Conservation (phyloP, 2,329 filamentous ascomycete species). For the Aspergillus nomiae region DNA sequence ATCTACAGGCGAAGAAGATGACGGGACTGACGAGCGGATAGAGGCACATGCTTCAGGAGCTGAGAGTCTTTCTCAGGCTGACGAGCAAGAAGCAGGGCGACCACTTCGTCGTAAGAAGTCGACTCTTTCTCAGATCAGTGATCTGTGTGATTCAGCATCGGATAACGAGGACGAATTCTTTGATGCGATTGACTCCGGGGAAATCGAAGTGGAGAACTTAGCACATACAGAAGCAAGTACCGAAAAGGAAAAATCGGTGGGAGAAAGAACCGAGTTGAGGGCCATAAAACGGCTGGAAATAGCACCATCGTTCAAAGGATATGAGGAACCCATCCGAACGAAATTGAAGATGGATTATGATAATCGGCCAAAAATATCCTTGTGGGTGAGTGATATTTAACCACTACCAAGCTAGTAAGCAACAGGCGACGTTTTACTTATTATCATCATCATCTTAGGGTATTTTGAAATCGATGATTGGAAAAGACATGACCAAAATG, state of each 20-base stretch:
- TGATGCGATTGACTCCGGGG: slow-evolving; percentile 90
- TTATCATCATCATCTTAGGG: slow-evolving; percentile 56
- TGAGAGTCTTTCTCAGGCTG: slow-evolving; percentile 13
- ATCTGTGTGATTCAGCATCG: slow-evolving; percentile 73
- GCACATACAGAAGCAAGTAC: slow-evolving; percentile 53
- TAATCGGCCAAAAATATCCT: slow-evolving; percentile 86
- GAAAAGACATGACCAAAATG: slow-evolving; percentile 99
- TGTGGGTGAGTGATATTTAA: slow-evolving; percentile 71
- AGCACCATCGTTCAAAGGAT: slow-evolving; percentile 78
- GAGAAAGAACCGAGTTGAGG: slow-evolving; percentile 44
- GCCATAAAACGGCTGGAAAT: slow-evolving; percentile 64
- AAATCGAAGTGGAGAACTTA: slow-evolving; percentile 71
- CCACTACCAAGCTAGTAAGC: not conserved
- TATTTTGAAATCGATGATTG: slow-evolving; percentile 99
- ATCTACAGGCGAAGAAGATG: slow-evolving; percentile 35
- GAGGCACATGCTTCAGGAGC: slow-evolving; percentile 19
- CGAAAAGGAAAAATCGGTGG: slow-evolving; percentile 50
- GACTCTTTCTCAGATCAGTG: slow-evolving; percentile 68
- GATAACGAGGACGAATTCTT: slow-evolving; percentile 89
- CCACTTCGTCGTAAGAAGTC: slow-evolving; percentile 62
- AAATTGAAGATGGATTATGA: slow-evolving; percentile 88
- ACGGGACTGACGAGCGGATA: slow-evolving; percentile 41
- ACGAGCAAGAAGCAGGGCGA: slow-evolving; percentile 9
- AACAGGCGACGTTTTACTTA: slow-evolving; percentile 5
- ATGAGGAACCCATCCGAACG: slow-evolving; percentile 82